Conservation (phyloP, 2,329 filamentous ascomycete species). For the Didymella lethalis region DNA sequence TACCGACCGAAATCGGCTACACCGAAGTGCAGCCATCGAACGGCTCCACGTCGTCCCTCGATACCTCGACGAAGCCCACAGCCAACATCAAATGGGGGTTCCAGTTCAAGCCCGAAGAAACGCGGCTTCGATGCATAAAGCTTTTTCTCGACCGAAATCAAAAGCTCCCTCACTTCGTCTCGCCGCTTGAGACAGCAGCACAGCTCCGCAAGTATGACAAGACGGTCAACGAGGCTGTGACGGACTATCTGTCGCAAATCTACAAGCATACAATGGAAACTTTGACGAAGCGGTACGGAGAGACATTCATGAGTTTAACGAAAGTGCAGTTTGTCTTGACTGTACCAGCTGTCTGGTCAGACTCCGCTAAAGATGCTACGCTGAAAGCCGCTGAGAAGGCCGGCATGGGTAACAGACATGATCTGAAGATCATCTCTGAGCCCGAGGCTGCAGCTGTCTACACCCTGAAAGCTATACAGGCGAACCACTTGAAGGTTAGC, state of each 20-base stretch:
- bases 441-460: constrained; percentile 81
- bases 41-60: constrained; percentile 29
- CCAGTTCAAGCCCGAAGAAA: constrained; percentile 80
- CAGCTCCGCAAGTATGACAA: constrained; percentile 78
- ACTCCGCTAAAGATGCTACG: constrained; percentile 84
- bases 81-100: constrained; percentile 75
- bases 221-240: constrained; percentile 79
- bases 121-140: constrained; percentile 81
- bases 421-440: constrained; percentile 81
- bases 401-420: constrained; percentile 74
- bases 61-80: constrained; percentile 30
- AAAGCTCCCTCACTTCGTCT: constrained; percentile 82
- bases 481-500: constrained; percentile 74
- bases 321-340: constrained; percentile 82
- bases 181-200: constrained; percentile 76
- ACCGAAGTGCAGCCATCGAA: constrained; percentile 33
- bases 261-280: constrained; percentile 82
- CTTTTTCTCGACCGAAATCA: constrained; percentile 82
- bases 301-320: constrained; percentile 78
- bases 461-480: constrained; percentile 79
- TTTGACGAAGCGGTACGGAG: constrained; percentile 75
- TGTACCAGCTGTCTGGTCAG: constrained; percentile 80
- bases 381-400: constrained; percentile 78
- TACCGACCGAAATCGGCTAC: constrained; percentile 77
- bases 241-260: constrained; percentile 79